These are phyloP conservation scores for Neospermospora avenae DNA, from an alignment of 2,329 filamentous ascomycete species.

Conservation along the genomic window DNA sequence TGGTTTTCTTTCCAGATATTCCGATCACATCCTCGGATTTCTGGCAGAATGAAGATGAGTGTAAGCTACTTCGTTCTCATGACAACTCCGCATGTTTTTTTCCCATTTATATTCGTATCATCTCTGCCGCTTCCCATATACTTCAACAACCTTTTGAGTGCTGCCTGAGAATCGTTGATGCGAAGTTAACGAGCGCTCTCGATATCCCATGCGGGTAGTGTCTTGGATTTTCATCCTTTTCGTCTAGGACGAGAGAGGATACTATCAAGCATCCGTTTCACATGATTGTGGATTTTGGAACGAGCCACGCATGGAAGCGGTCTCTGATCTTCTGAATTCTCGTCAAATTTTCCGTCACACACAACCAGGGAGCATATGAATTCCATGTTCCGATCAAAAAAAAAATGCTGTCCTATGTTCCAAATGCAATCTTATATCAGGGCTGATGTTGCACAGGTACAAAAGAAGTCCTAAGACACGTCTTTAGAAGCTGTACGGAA, in stretches of 20 bases:
- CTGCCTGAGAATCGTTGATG: no score
- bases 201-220: not conserved
- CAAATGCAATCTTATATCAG: not conserved
- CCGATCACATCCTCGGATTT: conserved; percentile 86
- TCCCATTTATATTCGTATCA: not conserved
- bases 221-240: not conserved
- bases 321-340: not conserved
- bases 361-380: no score
- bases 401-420: not conserved
- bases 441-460: conserved; percentile 38
- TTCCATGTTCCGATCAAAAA: no score
- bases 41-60: conserved; percentile 76
- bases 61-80: conserved; percentile 35
- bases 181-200: no score
- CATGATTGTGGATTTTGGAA: not conserved
- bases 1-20: conserved; percentile 53
- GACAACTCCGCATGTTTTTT: not conserved
- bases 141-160: no score
- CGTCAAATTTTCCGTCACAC: no score
- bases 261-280: not conserved
- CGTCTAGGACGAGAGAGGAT: not conserved
- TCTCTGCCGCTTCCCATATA: not conserved
- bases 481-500: conserved; percentile 83
- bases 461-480: conserved; percentile 66
- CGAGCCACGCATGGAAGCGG: not conserved